Evolutionary conservation across 495 filamentous ascomycete species (phyloP), one percentile per base, ranked within the genome.

Genomic region (Tuber brumale): DNA sequence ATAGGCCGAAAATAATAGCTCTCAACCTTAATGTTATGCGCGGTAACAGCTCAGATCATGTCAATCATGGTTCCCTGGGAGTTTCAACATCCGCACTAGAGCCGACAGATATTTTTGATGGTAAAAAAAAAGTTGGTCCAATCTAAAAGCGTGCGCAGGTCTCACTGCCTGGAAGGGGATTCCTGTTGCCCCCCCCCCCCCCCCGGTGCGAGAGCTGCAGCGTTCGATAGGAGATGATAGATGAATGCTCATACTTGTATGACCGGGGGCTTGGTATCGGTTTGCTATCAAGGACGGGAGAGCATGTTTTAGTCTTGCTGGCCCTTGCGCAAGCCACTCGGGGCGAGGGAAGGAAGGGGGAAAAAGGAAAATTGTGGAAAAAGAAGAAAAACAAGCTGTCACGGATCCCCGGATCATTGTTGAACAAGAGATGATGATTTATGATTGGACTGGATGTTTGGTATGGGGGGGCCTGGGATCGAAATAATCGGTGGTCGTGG

Each of bases 401-500:
- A 66, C 57, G 51, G 51, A 31, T 61, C 27, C 57, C 18, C 57
- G 57, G 57, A 66, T 66, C 27, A 18, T 35, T 35, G 14, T 31
- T 66, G 57, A 66, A 19, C 57, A 66, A 12, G 31, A 27, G 57
- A 66, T 66, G 57, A 5, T 12, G 57, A 35, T 66, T 18, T 66
- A 12, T 66, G 57, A 66, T 66, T 66, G 57, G 57, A 35, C 57
- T 27, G 57, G 18, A 14, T 31, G 14, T 66, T 66, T 66, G 57
- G 27, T 19, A 66, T 18, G 27, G 57, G 9, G n/a, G 57, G 9
- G n/a, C n/a, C 27, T 31, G 57, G 1, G 57, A 66, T 66, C 57
- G 57, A 66, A 66, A 66, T 18, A 66, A 66, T 66, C 57, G 57
- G 57, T 66, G 57, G 35, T 66, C 31, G 19, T 66, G 57, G 57